A percentile compares a stretch with the other conserved stretches of the same genome.
Evolutionary conservation across 1,284 basidiomycete species (phyloP).

Genomic region (Psilocybe mexicana): DNA sequence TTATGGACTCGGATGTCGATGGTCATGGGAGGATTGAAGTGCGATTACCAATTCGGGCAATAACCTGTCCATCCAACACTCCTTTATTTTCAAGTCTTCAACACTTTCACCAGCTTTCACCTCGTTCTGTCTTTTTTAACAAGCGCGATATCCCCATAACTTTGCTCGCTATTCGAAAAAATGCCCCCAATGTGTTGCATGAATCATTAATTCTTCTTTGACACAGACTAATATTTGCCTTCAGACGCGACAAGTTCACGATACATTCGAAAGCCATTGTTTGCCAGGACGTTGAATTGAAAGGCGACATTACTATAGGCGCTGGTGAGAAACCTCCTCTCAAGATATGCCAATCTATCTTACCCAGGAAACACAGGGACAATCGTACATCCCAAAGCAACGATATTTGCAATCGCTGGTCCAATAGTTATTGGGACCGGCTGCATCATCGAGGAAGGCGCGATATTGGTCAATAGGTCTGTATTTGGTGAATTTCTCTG

Average conservation of each 20-base stretch:
- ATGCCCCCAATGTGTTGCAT: constrained; percentile 28
- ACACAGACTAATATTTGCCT: constrained; percentile 14
- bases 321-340: constrained; percentile 47
- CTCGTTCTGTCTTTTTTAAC: background rate
- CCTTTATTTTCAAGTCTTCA: too few species aligned
- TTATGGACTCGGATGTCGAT: too few species aligned
- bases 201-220: background rate
- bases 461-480: constrained; percentile 84
- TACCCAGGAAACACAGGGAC: constrained; percentile 46
- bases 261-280: constrained; percentile 83
- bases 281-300: constrained; percentile 86
- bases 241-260: constrained; percentile 74
- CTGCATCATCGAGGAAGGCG: constrained; percentile 91
- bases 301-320: constrained; percentile 89
- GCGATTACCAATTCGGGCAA: too few species aligned
- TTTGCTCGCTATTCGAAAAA: constrained; percentile 1
- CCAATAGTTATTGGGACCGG: constrained; percentile 86
- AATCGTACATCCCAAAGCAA: constrained; percentile 92
- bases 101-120: too few species aligned
- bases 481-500: background rate
- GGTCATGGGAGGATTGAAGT: too few species aligned
- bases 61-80: too few species aligned
- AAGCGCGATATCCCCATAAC: background rate
- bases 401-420: constrained; percentile 85
- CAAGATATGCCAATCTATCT: background rate